Base-by-base conservation (phyloP, 768 basidiomycete genomes). In the Boletus barrowsii region DNA sequence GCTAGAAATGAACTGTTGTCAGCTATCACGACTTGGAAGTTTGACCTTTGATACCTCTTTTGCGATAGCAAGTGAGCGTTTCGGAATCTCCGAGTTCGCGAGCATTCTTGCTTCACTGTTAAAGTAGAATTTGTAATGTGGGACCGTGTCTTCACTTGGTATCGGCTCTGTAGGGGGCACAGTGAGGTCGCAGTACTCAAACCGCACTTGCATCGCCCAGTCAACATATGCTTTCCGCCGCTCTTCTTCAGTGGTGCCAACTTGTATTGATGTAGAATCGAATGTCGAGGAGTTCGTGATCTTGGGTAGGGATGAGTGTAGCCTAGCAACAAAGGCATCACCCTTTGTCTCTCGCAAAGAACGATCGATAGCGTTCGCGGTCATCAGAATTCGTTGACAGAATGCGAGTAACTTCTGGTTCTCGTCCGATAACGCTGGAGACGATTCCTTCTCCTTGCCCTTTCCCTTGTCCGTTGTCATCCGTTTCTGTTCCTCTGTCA, bases 321-420 rank as follows among this genome's bases (percentile, higher is more conserved):
- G 75, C 18, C 92, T 81, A 46, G 88, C 79, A 35, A 97, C 83
- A 64, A 96, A 97, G 2, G 82, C 82, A 61, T 87, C 82, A 40
- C 94, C 94, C 72, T 98, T 98, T 36, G 89, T 92, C 59, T 96
- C 91, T 50, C 83, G 80, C 54, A 98, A 74, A 14, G 93, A 90
- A 30, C 87, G 80, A 71, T 98, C 95, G 66, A 98, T 96, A 6
- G 87, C 88, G 53, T 79, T 79, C 8, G 90, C 88, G 10, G 92
- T 93, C 33, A 82, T 73, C 41, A 95, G 77, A 64, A 98, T 94
- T 43, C 91, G 87, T 49, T 83, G 80, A 72, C 93, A 97, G 72
- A 97, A 97, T 29, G 74, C 78, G 54, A 86, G 76, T 54, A 97
- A 75, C 67, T 86, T 90, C 59, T 78, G 74, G 63, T 91, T 92